These are phyloP conservation scores for Luvunga scandens DNA, from an alignment of 345 rosid species.

Conservation along the genomic window DNA sequence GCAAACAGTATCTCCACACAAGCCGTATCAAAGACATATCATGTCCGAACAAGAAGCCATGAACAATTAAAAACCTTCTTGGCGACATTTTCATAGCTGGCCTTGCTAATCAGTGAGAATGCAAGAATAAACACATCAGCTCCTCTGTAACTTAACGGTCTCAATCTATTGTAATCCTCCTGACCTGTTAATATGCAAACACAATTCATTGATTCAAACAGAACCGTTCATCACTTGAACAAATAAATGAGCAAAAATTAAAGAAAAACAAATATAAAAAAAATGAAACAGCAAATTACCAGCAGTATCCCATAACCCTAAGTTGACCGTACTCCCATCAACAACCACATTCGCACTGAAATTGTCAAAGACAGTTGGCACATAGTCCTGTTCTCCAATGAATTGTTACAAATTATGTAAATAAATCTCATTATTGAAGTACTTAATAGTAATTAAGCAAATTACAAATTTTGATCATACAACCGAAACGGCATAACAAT, in stretches of 20 bases:
- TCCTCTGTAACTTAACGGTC: conserved; percentile 88
- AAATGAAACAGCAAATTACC: conserved; percentile 43
- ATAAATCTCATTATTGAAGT: neutral
- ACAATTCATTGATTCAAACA: conserved; percentile 7
- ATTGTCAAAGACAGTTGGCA: conserved; percentile 95
- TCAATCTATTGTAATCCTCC: conserved; percentile 84
- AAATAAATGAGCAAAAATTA: neutral
- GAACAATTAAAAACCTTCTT: conserved; percentile 57
- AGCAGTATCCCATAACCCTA: conserved; percentile 96
- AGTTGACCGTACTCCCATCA: conserved; percentile 86
- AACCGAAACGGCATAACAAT: neutral
- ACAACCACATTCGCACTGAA: conserved; percentile 98
- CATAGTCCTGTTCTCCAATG: conserved; percentile 70
- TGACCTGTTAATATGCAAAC: conserved; percentile 54
- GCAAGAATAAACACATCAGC: conserved; percentile 96
- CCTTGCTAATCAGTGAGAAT: conserved; percentile 97
- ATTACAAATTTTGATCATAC: neutral
- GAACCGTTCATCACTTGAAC: neutral
- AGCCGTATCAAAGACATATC: neutral
- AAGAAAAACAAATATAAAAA: neutral
- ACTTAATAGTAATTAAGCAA: too few species aligned
- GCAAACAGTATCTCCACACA: neutral
- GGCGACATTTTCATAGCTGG: conserved; percentile 94
- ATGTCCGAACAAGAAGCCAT: neutral
- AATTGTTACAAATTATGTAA: neutral